A percentile compares a stretch with the other conserved stretches of the same genome.
phyloP scores from a whole-genome alignment of 345 rosid genomes.

The Rhodomyrtus tomentosa region DNA sequence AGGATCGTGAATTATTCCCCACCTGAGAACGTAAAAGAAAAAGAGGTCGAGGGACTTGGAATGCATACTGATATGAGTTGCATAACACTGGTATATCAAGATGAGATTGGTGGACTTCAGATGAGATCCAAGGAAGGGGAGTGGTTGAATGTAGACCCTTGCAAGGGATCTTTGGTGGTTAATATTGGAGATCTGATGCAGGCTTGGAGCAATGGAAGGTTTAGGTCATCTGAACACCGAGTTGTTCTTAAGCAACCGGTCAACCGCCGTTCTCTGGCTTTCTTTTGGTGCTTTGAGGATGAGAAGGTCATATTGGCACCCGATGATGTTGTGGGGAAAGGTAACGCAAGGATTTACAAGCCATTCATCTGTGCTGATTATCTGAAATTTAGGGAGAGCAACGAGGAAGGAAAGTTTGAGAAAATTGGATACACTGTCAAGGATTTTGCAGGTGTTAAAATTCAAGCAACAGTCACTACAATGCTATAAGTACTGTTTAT shows the following conservation, averaged over 20 bases:
- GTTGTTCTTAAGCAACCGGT: conserved; percentile 34
- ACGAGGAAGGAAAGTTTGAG: conserved; percentile 60
- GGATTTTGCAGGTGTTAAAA: conserved; percentile 50
- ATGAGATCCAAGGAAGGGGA: conserved; percentile 53
- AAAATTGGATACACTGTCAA: conserved; percentile 45
- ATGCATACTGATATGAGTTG: conserved; percentile 87
- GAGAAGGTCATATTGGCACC: conserved; percentile 52
- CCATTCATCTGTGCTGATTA: conserved; percentile 52
- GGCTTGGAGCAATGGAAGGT: conserved; percentile 66
- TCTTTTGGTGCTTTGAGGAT: conserved; percentile 64
- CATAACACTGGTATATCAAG: conserved; percentile 65
- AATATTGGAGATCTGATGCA: conserved; percentile 77
- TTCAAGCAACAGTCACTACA: background rate
- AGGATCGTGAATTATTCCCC: conserved; percentile 52
- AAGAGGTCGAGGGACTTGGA: conserved; percentile 60
- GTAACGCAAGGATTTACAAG: conserved; percentile 25
- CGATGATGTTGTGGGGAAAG: conserved; percentile 40
- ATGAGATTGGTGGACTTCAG: conserved; percentile 63
- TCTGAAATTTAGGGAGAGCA: conserved; percentile 46
- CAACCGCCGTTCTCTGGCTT: conserved; percentile 52
- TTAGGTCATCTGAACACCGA: conserved; percentile 67
- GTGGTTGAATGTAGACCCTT: conserved; percentile 39
- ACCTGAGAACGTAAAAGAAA: conserved; percentile 25
- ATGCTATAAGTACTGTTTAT: background rate
- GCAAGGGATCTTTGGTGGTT: conserved; percentile 42